Conservation (phyloP, 2,329 filamentous ascomycete genomes). For the Alternaria triticina region DNA sequence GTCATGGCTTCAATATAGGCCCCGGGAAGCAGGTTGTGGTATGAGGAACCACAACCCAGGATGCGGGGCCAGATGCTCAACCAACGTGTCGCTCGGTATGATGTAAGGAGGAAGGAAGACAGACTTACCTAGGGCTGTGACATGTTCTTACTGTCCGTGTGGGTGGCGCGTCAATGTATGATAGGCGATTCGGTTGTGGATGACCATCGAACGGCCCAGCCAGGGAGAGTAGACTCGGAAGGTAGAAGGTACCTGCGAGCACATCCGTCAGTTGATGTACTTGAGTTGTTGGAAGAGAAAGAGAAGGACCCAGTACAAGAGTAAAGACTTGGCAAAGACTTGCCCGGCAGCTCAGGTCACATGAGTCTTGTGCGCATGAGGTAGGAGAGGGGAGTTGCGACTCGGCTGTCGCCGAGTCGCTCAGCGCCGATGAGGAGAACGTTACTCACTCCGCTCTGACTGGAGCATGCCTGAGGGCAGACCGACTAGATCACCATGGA, state of each 20-base stretch:
- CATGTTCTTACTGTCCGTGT: not conserved
- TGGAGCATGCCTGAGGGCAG: not conserved
- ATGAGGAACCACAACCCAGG: not conserved
- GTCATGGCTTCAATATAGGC: not conserved
- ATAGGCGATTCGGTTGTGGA: not conserved
- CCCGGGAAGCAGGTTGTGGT: not conserved
- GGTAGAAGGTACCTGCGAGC: not conserved
- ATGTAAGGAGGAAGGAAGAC: not conserved
- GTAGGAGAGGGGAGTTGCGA: not conserved
- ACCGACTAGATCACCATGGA: not conserved
- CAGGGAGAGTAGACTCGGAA: not conserved
- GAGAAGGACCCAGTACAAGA: not conserved
- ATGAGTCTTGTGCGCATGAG: not conserved
- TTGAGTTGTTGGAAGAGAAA: not conserved
- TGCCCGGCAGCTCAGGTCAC: not conserved
- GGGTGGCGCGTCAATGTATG: not conserved
- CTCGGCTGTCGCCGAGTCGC: not conserved
- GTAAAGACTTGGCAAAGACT: not conserved
- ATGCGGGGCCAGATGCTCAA: not conserved
- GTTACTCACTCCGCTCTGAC: not conserved
- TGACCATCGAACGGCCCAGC: not conserved
- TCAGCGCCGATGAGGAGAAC: not conserved
- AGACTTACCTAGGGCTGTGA: not conserved
- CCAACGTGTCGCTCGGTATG: not conserved
- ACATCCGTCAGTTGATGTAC: not conserved